Percentiles rank a stretch among this genome's conserved stretches.
These are phyloP conservation scores for Bjerkandera adusta DNA, from an alignment of 1,284 basidiomycete genomes.

Conservation along the genomic window DNA sequence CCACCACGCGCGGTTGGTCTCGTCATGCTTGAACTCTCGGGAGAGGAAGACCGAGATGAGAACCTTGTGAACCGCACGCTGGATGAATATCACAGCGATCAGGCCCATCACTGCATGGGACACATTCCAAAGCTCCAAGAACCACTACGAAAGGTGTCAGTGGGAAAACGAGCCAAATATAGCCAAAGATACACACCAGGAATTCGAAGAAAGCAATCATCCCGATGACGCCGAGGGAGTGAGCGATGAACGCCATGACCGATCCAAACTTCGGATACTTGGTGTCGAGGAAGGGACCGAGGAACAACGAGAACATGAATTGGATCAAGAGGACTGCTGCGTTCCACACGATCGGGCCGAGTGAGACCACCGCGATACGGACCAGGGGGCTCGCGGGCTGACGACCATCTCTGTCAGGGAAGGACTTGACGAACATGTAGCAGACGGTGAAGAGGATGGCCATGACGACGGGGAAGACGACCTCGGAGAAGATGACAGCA, in stretches of 20 bases:
- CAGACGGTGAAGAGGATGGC: slow-evolving; percentile 84
- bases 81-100: slow-evolving; percentile 84
- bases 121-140: slow-evolving; percentile 90
- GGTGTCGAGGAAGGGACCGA: slow-evolving; percentile 89
- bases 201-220: slow-evolving; percentile 95
- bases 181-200: slow-evolving; percentile 52
- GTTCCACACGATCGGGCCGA: slow-evolving; percentile 97
- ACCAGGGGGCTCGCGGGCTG: slow-evolving; percentile 77
- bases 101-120: slow-evolving; percentile 90
- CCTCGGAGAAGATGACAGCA: slow-evolving; percentile 84
- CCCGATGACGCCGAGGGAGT: slow-evolving; percentile 77
- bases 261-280: slow-evolving; percentile 86
- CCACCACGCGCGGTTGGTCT: slow-evolving; percentile 98
- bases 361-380: slow-evolving; percentile 89
- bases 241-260: slow-evolving; percentile 86
- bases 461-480: slow-evolving; percentile 82
- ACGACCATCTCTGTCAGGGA: slow-evolving; percentile 68
- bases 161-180: slow-evolving; percentile 14
- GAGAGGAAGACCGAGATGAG: slow-evolving; percentile 90
- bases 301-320: slow-evolving; percentile 90
- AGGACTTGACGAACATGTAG: slow-evolving; percentile 89
- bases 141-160: slow-evolving; percentile 64
- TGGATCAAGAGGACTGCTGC: slow-evolving; percentile 82
- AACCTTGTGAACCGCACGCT: slow-evolving; percentile 89
- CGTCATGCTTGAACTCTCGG: slow-evolving; percentile 96